These are phyloP conservation scores for Yamagishiella unicocca DNA, from an alignment of 139 green algal species.

Conservation along the genomic window DNA sequence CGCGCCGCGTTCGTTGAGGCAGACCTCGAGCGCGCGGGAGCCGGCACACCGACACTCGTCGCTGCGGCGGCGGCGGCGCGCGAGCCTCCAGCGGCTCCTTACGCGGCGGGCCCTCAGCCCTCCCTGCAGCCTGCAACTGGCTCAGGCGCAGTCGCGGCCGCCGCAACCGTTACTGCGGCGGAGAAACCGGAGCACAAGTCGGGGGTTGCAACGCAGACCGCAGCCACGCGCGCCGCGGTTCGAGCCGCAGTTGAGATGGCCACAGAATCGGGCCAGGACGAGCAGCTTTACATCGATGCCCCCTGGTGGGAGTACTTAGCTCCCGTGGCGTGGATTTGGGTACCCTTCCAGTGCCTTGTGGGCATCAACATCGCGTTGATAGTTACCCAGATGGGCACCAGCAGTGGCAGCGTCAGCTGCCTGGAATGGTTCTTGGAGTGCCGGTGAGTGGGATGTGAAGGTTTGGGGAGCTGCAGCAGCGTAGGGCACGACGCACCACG, in stretches of 20 bases:
- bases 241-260: background rate
- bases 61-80: background rate
- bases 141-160: background rate
- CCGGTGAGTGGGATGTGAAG: background rate
- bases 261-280: background rate
- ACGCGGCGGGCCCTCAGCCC: background rate
- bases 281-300: conserved; percentile 12
- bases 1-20: background rate
- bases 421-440: background rate
- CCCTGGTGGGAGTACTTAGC: conserved; percentile 8
- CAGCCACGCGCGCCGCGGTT: background rate
- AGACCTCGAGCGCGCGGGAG: background rate
- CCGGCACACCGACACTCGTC: background rate
- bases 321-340: background rate
- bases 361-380: background rate
- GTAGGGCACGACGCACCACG: too few relatives aligned
- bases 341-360: conserved; percentile 24
- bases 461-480: too few relatives aligned
- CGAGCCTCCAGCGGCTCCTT: background rate
- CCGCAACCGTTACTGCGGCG: background rate
- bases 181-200: background rate
- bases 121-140: background rate
- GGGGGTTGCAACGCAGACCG: too few relatives aligned
- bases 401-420: background rate
- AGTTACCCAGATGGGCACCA: background rate